Evolutionary conservation across 2,329 filamentous ascomycete species (phyloP).

Genomic region (Phialophora macrospora): DNA sequence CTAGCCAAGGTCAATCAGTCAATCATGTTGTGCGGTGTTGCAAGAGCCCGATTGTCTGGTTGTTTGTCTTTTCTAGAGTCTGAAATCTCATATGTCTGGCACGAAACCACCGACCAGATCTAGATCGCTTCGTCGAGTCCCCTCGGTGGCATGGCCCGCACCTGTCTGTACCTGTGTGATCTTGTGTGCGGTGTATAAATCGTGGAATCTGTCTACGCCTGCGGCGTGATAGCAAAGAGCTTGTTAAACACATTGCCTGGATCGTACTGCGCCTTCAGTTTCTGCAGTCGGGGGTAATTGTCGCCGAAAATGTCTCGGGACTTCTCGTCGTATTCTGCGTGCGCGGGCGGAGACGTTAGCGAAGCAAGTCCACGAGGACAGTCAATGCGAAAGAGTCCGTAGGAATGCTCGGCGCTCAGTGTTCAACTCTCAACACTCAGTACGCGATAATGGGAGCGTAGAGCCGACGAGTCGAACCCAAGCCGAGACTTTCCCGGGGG

Average conservation of each 20-base stretch:
- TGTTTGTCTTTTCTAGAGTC: no score
- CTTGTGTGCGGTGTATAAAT: no score
- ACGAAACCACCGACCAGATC: no score
- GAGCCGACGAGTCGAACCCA: neutral
- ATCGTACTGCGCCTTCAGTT: conserved; percentile 55
- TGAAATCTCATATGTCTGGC: no score
- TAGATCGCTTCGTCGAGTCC: no score
- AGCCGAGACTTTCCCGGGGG: no score
- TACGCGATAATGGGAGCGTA: neutral
- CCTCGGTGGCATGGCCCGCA: neutral
- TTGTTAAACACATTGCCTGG: conserved; percentile 55
- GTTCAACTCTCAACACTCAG: no score
- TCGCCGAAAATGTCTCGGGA: conserved; percentile 51
- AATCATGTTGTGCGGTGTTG: no score
- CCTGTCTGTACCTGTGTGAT: neutral
- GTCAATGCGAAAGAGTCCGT: neutral
- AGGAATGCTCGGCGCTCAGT: no score
- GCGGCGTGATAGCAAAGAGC: conserved; percentile 45
- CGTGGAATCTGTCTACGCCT: conserved; percentile 11
- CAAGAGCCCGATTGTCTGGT: no score
- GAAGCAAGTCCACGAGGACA: neutral
- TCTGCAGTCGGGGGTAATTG: conserved; percentile 50
- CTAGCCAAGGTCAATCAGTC: neutral
- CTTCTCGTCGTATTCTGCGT: conserved; percentile 37
- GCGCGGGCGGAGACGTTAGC: neutral